Evolutionary conservation across 2,329 filamentous ascomycete genomes (phyloP), one percentile per base, ranked within the genome.

Genomic region (Diplodia mutila): DNA sequence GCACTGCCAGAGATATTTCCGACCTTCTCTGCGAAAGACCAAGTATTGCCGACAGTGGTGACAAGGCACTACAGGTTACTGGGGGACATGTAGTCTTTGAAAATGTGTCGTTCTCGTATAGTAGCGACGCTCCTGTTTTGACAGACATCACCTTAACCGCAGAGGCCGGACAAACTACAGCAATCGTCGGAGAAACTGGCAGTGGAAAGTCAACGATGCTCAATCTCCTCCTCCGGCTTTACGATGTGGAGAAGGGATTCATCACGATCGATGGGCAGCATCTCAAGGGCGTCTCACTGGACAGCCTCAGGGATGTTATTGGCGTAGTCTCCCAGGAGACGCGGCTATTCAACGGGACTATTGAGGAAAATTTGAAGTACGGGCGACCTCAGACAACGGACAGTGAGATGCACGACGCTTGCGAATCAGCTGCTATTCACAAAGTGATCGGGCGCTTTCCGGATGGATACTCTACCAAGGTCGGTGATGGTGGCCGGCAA

Each of bases 241-340:
- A 86, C 75, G 85, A 87, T 65, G 78, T 84, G 6, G 79, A 80
- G 12, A 70, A 71, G 4, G 83, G 85, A 18, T 71, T 75, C 46
- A 83, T 87, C 71, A 75, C 76, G 2, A 81, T 85, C 59, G 82
- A 87, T 71, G 82, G 83, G 0, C 80, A 84, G 67, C 83, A 86
- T 69, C 81, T 89, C 32, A 80, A 84, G 18, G 76, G 84, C 55
- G 80, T 89, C 2, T 85, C 82, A 0, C 76, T 88, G 16, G 78
- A 80, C 63, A 85, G 82, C 32, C 77, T 89, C 6, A 81, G 86
- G 14, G 80, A 83, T 21, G 77, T 79, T 11, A 82, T 89, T 53
- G 86, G 86, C 25, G 80, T 88, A 25, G 86, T 89, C 0, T 86
- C 87, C 18, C 84, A 89, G 74, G 83, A 87, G 67, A 83, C 86